Evolutionary conservation across 2,329 filamentous ascomycete genomes (phyloP).

Genomic region (Colletotrichum trifolii): DNA sequence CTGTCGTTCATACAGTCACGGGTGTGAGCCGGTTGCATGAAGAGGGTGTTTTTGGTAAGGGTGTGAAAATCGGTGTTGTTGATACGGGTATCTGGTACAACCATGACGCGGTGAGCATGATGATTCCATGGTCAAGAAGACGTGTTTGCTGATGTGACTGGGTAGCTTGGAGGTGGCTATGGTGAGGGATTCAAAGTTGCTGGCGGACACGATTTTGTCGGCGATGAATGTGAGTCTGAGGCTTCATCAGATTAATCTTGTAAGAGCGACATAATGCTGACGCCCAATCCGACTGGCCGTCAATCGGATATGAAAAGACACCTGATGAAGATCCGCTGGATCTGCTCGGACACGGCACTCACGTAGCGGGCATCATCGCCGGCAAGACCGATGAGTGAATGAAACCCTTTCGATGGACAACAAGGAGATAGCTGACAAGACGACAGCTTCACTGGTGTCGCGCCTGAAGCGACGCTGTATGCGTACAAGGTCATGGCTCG

Average conservation of each 20-base stretch:
- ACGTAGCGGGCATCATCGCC: conserved; percentile 47
- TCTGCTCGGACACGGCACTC: conserved; percentile 43
- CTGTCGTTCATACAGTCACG: conserved; percentile 48
- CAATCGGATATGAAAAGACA: conserved; percentile 35
- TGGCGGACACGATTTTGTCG: conserved; percentile 41
- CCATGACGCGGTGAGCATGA: conserved; percentile 47
- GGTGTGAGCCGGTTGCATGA: conserved; percentile 52
- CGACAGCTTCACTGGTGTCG: conserved; percentile 40
- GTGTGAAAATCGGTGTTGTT: conserved; percentile 51
- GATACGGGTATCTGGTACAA: conserved; percentile 54
- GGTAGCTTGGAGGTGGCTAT: conserved; percentile 31
- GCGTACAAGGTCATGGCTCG: conserved; percentile 44
- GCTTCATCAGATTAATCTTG: neutral
- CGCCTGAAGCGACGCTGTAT: conserved; percentile 43
- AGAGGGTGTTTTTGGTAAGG: conserved; percentile 50
- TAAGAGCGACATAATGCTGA: neutral
- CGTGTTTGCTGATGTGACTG: neutral
- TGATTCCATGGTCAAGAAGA: neutral
- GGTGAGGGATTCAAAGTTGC: conserved; percentile 38
- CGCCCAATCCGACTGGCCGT: conserved; percentile 8
- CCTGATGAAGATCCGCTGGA: conserved; percentile 48
- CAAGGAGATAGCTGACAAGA: neutral
- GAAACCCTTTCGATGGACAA: too few relatives aligned
- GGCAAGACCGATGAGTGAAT: conserved; percentile 38
- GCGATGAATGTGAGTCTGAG: conserved; percentile 34